Evolutionary conservation across 1,139 yeast species (phyloP), one percentile per base, ranked within the genome.

Genomic region (Candida tetrigidarum): DNA sequence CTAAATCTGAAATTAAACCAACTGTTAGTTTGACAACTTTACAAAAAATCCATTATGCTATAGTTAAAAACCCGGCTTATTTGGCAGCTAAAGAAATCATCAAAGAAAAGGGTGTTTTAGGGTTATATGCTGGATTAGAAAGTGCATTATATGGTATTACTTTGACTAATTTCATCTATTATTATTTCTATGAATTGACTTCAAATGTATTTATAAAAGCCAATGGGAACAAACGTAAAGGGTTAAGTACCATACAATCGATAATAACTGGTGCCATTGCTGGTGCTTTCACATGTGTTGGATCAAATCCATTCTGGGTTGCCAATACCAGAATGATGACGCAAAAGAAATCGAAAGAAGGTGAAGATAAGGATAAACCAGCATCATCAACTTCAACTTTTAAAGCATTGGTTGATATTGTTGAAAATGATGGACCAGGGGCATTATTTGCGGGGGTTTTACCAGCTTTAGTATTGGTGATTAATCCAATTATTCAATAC

Each of bases 281-380:
- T 2, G 97, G 98, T 0, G 80, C 92, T 7, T 80, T 91, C 36
- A 90, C 97, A 2, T 88, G 92, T 47, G 72, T 88, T 18, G 78
- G 86, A 14, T 84, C 96, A n/a, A 92, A 92, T 66, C 98, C 98
- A 28, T 84, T 91, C 56, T 91, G 98, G 98, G 96, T 90, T 30
- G 95, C 93, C 45, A 90, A 90, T 62, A 90, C 97, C 2, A 76
- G 96, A 49, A 72, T 74, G 66, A 84, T 86, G 84, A 86, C 96
- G 4, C 86, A 73, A 32, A 67, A 70, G 52, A 68, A 69, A 50
- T 61, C 62, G 53, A 62, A 66, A 45, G 36, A 23, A 7, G 23
- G 6, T 16, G n/a, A 27, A 16, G 39, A 26, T 11, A 41, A 41
- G 20, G 39, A 32, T 8, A 26, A 40, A 9, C 26, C 12, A 3